These are phyloP conservation scores for Trypanosoma rangeli DNA, from an alignment of 208 protist species.

Conservation along the genomic window DNA sequence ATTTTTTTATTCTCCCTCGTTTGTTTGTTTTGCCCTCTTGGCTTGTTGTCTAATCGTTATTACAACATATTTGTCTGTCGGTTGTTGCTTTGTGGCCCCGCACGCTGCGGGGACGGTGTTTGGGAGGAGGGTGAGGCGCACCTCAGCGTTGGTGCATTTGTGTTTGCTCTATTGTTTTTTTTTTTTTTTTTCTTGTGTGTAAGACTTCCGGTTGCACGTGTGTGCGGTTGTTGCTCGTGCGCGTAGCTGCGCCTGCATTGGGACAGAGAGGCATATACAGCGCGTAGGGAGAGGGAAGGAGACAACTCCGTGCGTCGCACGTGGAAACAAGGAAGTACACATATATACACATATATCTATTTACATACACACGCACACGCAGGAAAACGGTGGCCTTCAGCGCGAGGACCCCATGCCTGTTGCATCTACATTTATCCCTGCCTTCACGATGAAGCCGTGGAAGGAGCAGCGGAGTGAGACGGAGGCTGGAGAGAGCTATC, in stretches of 20 bases:
- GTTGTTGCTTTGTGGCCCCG: not conserved
- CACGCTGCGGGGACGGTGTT: no score
- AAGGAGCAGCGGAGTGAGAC: no score
- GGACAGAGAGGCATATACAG: conserved; percentile 10
- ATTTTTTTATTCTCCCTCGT: no score
- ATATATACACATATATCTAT: no score
- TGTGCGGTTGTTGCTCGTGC: no score
- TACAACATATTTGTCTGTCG: not conserved
- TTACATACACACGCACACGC: no score
- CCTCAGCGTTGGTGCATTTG: not conserved
- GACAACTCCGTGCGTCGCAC: not conserved
- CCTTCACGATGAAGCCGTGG: not conserved
- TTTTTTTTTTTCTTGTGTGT: conserved; percentile 18
- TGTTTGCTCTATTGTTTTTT: conserved; percentile 23
- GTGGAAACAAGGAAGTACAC: not conserved
- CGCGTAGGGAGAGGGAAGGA: not conserved
- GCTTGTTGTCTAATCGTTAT: conserved; percentile 1
- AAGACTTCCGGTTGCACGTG: no score
- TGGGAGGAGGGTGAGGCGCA: no score
- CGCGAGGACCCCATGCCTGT: conserved; percentile 19
- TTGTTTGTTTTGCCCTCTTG: conserved; percentile 21
- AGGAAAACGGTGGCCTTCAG: not conserved
- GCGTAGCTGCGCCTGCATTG: conserved; percentile 1
- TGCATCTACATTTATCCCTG: conserved; percentile 14
- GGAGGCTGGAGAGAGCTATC: not conserved